Conservation (phyloP, 2,329 filamentous ascomycete species). For the Verticillium alfalfae region DNA sequence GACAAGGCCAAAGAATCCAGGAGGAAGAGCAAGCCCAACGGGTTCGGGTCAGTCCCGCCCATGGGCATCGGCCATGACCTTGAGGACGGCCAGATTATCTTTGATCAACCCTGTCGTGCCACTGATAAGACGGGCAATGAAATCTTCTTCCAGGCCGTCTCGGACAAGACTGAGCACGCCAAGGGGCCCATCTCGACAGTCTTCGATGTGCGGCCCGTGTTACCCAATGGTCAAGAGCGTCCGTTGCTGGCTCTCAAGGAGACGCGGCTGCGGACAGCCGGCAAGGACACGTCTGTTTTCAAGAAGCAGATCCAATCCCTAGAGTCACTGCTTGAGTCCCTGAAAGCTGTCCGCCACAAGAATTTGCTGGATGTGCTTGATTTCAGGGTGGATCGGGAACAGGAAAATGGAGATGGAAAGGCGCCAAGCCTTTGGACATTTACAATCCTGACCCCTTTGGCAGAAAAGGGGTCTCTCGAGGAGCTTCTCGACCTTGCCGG, state of each 20-base stretch:
- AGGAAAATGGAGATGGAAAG: slow-evolving; percentile 27
- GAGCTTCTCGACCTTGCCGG: slow-evolving; percentile 79
- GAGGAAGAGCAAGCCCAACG: slow-evolving; percentile 49
- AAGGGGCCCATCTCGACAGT: slow-evolving; percentile 62
- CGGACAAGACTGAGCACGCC: slow-evolving; percentile 61
- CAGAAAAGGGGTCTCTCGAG: slow-evolving; percentile 75
- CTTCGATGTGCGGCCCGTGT: slow-evolving; percentile 67
- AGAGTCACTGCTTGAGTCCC: slow-evolving; percentile 68
- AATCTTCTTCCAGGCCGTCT: slow-evolving; percentile 65
- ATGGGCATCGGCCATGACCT: slow-evolving; percentile 23
- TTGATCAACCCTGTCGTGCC: slow-evolving; percentile 62
- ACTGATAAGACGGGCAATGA: slow-evolving; percentile 59
- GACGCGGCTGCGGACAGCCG: slow-evolving; percentile 51
- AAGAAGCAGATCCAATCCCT: slow-evolving; percentile 73
- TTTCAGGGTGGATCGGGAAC: slow-evolving; percentile 66
- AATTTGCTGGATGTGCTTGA: slow-evolving; percentile 77
- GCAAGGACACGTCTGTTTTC: slow-evolving; percentile 56
- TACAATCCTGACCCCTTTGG: slow-evolving; percentile 68
- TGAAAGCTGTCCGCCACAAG: slow-evolving; percentile 70
- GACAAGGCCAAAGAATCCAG: slow-evolving; percentile 60
- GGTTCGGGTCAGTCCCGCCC: slow-evolving; percentile 26
- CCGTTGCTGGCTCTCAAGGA: slow-evolving; percentile 72
- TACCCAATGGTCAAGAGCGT: slow-evolving; percentile 46
- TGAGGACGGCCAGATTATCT: slow-evolving; percentile 42
- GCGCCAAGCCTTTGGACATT: slow-evolving; percentile 57